Base-by-base conservation (phyloP, 2,329 filamentous ascomycete species). In the Rasamsonia emersonii region DNA sequence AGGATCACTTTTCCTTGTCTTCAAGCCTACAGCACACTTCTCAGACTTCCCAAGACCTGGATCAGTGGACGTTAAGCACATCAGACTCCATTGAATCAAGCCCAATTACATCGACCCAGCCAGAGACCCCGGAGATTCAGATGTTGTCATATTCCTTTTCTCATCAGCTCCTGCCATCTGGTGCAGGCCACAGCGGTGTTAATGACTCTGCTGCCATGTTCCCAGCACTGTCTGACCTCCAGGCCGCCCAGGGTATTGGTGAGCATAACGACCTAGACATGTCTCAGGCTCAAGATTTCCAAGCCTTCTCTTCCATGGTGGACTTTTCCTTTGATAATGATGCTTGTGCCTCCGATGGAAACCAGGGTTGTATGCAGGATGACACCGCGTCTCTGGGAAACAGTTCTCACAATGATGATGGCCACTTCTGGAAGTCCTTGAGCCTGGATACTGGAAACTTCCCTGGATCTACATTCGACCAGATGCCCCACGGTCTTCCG, bases 321-420 rank as follows among this genome's bases (percentile, higher is more conserved):
- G 58, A 56, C 39, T 54, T 61, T 28, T 46, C 58, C 32, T 56
- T 55, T 54, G 58, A 62, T 37, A 57, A 59, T 55, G 58, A 61
- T 47, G 42, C 50, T 30, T 53, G 43, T 41, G 45, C 47, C 33
- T 50, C 53, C 26, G 50, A 52, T 42, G 48, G 44, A 30, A 36
- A 41, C 36, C 47, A 53, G 30, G 42, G 44, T 17, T 53, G 52
- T 47, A 52, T 54, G 24, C 47, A 49, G 34, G 58, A 61, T 46
- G 57, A 58, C 50, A 41, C 48, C 35, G 51, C 53, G 23, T 55
- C 57, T 34, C 43, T 56, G 31, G 56, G 53, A 32, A 54, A 61
- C 39, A 53, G 51, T 39, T 54, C 58, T 37, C 55, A 54, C 37
- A 50, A 50, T 33, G 54, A 58, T 33, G 56, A 61, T 36, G 43